Evolutionary conservation across 805 yeast species (phyloP).

Genomic region (Cyberlindnera xishuangbannaensis): DNA sequence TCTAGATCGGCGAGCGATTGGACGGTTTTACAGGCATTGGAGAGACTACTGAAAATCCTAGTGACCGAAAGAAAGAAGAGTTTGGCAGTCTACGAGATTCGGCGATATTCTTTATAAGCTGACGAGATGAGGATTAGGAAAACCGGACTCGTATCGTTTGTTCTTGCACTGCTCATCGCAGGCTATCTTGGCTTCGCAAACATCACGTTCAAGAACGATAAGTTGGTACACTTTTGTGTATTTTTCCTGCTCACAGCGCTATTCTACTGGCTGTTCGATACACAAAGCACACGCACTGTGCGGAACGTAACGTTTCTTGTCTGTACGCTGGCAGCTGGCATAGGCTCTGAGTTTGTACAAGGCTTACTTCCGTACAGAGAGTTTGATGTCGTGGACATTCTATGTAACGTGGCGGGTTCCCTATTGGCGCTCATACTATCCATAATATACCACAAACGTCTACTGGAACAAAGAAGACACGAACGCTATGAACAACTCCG

Average conservation of each 20-base stretch:
- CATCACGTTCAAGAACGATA: constrained; percentile 43
- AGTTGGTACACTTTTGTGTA: constrained; percentile 41
- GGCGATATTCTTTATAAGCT: too few relatives aligned
- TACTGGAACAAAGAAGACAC: constrained; percentile 20
- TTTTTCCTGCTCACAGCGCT: constrained; percentile 43
- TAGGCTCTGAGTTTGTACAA: constrained; percentile 49
- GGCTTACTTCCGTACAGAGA: constrained; percentile 38
- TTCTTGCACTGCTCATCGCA: constrained; percentile 28
- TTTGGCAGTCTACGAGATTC: too few relatives aligned
- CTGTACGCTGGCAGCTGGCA: constrained; percentile 42
- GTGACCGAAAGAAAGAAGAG: too few relatives aligned
- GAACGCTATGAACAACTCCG: constrained; percentile 23
- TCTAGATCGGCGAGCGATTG: too few relatives aligned
- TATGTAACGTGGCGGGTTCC: constrained; percentile 30
- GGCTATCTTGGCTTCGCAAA: constrained; percentile 27
- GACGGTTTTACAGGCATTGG: too few relatives aligned
- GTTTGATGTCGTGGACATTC: constrained; percentile 46
- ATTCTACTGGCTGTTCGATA: constrained; percentile 40
- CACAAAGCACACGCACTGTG: constrained; percentile 28
- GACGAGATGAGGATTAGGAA: constrained; percentile 20
- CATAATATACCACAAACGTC: constrained; percentile 18
- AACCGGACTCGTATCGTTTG: constrained; percentile 31
- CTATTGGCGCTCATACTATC: constrained; percentile 13
- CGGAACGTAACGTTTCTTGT: constrained; percentile 32
- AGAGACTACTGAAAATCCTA: too few relatives aligned